Conservation (phyloP, 257 asterid species). For the Vinca minor region DNA sequence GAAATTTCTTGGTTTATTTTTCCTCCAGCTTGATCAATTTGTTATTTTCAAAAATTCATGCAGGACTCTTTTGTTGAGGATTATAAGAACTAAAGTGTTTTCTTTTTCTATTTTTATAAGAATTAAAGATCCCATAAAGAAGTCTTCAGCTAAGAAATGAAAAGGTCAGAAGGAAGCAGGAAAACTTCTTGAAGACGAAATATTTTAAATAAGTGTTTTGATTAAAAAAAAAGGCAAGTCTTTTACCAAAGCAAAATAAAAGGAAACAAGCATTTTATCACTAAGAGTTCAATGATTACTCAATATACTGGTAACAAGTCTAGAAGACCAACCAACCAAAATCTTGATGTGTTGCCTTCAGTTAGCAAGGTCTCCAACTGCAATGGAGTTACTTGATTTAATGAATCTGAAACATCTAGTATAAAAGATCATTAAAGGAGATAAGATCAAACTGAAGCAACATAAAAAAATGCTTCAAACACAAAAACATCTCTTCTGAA, state of each 20-base stretch:
- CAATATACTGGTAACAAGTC: constrained; percentile 12
- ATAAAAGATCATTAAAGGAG: constrained; percentile 9
- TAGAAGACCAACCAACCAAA: constrained; percentile 87
- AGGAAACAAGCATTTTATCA: background rate
- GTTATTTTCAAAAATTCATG: background rate
- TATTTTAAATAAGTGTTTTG: background rate
- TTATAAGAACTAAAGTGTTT: background rate
- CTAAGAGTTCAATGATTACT: background rate
- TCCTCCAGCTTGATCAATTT: background rate
- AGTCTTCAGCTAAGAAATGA: background rate
- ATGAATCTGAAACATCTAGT: constrained; percentile 42
- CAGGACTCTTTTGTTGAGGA: background rate
- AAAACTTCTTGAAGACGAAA: background rate
- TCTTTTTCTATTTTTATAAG: background rate
- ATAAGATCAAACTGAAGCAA: background rate
- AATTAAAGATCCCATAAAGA: background rate
- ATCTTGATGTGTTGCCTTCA: constrained; percentile 72
- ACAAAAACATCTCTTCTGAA: background rate
- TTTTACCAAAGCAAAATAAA: background rate
- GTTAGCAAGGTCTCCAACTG: constrained; percentile 83
- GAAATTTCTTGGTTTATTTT: background rate
- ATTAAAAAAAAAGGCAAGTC: background rate
- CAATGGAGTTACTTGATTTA: constrained; percentile 76
- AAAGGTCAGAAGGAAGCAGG: background rate
- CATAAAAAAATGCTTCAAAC: background rate